Base-by-base conservation (phyloP, 2,329 filamentous ascomycete genomes). In the Pyrenochaeta sp. region DNA sequence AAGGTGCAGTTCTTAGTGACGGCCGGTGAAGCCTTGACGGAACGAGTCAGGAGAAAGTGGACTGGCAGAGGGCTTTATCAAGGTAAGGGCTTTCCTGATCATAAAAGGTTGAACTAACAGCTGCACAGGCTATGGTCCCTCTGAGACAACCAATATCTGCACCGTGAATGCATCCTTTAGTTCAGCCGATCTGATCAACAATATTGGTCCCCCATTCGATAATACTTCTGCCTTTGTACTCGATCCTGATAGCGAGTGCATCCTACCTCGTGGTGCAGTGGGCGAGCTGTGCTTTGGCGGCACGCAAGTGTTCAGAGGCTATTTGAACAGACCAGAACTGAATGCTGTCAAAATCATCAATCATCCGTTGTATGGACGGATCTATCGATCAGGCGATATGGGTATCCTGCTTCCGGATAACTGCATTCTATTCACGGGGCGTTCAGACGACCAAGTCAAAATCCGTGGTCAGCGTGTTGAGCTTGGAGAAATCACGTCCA, bases 271-370 rank as follows among this genome's bases (percentile, higher is more conserved):
- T 6, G 90, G 90, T 3, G 87, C 83, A 51, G 75, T 90, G 11
- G 92, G 92, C 8, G 91, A 96, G 66, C 77, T 96, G 6, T 95
- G 89, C 61, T 94, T 96, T 66, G 90, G 90, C 10, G 92, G 91
- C 8, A 83, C 89, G 35, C 91, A 96, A 70, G 83, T 96, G 4
- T 82, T 78, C 28, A 77, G 80, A 26, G 90, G 89, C 1, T 96
- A 93, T 60, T 76, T 94, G 19, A 83, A 86, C 44, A 77, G 81
- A 67, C 78, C 82, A 0, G 77, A 80, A 3, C 71, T 89, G 27
- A 90, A 87, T 1, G 68, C 74, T 0, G 72, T 78, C 9, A 90
- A 86, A 56, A 89, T 96, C 46, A 77, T 93, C 34, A 53, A 83
- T 0, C 88, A 95, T 60, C 78, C 85, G 0, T 48, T 65, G 1